Percentiles rank a stretch among this genome's conserved stretches.
These are phyloP conservation scores for Triglochin maritima DNA, from an alignment of 106 monocot genomes.

Conservation along the genomic window DNA sequence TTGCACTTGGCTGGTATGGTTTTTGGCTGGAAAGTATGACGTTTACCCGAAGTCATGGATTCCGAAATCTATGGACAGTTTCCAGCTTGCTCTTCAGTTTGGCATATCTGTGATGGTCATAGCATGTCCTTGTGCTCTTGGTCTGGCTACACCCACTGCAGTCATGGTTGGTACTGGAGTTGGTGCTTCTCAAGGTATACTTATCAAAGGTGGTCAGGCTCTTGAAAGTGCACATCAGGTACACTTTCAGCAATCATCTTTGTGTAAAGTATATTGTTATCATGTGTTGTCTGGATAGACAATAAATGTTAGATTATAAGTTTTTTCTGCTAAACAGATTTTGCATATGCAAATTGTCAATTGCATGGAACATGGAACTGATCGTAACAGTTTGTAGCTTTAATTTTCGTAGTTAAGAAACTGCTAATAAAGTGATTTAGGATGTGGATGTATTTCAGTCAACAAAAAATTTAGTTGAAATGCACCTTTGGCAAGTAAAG, in stretches of 20 bases:
- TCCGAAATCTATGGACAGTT: conserved; percentile 85
- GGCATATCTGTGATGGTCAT: conserved; percentile 96
- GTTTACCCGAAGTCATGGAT: conserved; percentile 72
- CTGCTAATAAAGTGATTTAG: no score
- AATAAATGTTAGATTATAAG: no score
- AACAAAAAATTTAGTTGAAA: no score
- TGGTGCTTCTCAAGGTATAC: conserved; percentile 84
- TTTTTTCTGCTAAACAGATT: no score
- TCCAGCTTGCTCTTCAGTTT: conserved; percentile 90
- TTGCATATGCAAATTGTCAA: no score
- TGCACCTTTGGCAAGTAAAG: no score
- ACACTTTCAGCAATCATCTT: background rate
- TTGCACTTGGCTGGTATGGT: conserved; percentile 76
- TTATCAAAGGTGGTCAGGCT: conserved; percentile 97
- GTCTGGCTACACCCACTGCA: conserved; percentile 92
- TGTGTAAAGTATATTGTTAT: background rate
- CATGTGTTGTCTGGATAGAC: background rate
- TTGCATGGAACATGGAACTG: no score
- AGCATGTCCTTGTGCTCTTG: conserved; percentile 92
- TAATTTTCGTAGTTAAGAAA: no score
- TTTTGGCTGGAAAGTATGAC: conserved; percentile 63
- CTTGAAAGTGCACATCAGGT: conserved; percentile 93
- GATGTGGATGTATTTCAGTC: no score
- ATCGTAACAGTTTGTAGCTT: no score
- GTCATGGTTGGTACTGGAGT: conserved; percentile 99